These are phyloP conservation scores for Mucor plumbeus DNA, from an alignment of 371 early-diverging fungal genomes.

Conservation along the genomic window DNA sequence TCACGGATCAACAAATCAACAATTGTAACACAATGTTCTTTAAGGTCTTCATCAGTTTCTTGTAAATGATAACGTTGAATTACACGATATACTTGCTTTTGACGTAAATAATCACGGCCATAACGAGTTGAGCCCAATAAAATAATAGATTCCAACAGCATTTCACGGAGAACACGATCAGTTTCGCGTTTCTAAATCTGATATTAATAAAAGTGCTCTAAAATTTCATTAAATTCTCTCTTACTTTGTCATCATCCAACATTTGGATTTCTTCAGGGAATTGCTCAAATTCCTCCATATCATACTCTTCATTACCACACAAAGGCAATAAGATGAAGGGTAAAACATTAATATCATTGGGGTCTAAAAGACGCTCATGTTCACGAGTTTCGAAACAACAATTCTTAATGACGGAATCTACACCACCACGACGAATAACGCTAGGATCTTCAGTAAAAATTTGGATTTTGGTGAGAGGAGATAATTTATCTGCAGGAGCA, in stretches of 20 bases:
- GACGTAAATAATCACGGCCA: conserved; percentile 82
- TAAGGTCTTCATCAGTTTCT: conserved; percentile 70
- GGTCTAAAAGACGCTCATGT: conserved; percentile 69
- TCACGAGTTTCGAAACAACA: conserved; percentile 80
- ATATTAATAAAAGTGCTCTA: not conserved
- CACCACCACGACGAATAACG: conserved; percentile 89
- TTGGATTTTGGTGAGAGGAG: conserved; percentile 84
- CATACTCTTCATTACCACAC: conserved; percentile 91
- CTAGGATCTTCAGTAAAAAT: conserved; percentile 84
- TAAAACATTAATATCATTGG: conserved; percentile 75
- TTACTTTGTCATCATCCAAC: conserved; percentile 77
- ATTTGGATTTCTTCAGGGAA: conserved; percentile 94
- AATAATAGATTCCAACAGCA: conserved; percentile 82
- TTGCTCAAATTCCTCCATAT: conserved; percentile 88
- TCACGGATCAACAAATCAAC: conserved; percentile 92
- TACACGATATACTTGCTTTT: conserved; percentile 86
- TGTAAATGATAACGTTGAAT: conserved; percentile 79
- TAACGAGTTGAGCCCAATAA: conserved; percentile 75
- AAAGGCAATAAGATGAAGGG: conserved; percentile 90
- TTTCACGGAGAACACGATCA: conserved; percentile 74
- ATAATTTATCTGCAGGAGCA: conserved; percentile 55
- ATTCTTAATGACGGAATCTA: conserved; percentile 87
- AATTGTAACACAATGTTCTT: conserved; percentile 74
- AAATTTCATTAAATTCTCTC: not conserved
- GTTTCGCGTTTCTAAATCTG: conserved; percentile 71